Percentiles rank a stretch among this genome's conserved stretches.
Conservation (phyloP, 2,329 filamentous ascomycete species). For the Microdochium paspali region DNA sequence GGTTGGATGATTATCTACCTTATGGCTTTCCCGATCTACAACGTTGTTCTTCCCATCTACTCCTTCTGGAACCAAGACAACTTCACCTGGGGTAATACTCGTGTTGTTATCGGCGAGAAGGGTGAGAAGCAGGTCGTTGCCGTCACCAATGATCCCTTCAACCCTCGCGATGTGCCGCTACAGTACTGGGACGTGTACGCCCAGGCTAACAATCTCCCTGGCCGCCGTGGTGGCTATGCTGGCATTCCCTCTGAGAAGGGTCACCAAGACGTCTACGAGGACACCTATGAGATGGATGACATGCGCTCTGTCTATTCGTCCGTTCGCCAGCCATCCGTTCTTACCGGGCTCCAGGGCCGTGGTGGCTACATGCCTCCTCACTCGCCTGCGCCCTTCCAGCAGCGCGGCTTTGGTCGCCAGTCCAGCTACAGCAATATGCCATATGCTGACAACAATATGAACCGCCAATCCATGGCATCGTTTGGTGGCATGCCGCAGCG, state of each 20-base stretch:
- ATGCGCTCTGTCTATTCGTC: constrained; percentile 96
- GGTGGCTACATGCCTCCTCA: constrained; percentile 72
- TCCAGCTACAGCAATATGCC: constrained; percentile 31
- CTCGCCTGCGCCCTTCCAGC: constrained; percentile 64
- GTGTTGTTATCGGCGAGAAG: constrained; percentile 92
- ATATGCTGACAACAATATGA: constrained; percentile 41
- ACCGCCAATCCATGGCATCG: constrained; percentile 68
- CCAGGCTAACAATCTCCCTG: constrained; percentile 74
- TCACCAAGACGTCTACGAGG: constrained; percentile 52
- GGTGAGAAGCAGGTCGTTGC: constrained; percentile 86
- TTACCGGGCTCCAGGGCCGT: constrained; percentile 71
- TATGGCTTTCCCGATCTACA: constrained; percentile 89
- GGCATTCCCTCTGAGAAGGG: constrained; percentile 40
- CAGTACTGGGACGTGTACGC: constrained; percentile 98
- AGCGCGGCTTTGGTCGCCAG: constrained; percentile 22
- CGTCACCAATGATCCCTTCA: constrained; percentile 75
- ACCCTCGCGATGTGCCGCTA: constrained; percentile 85
- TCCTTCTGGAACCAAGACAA: constrained; percentile 99
- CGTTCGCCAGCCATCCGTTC: constrained; percentile 76
- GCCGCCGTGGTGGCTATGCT: constrained; percentile 64
- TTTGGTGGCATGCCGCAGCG: constrained; percentile 39
- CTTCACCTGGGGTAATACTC: constrained; percentile 97
- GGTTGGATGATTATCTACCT: constrained; percentile 99
- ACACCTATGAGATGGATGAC: constrained; percentile 93
- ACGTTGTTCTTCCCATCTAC: constrained; percentile 83